Evolutionary conservation across 1,284 basidiomycete genomes (phyloP).

Genomic region (Ustilago sp.): DNA sequence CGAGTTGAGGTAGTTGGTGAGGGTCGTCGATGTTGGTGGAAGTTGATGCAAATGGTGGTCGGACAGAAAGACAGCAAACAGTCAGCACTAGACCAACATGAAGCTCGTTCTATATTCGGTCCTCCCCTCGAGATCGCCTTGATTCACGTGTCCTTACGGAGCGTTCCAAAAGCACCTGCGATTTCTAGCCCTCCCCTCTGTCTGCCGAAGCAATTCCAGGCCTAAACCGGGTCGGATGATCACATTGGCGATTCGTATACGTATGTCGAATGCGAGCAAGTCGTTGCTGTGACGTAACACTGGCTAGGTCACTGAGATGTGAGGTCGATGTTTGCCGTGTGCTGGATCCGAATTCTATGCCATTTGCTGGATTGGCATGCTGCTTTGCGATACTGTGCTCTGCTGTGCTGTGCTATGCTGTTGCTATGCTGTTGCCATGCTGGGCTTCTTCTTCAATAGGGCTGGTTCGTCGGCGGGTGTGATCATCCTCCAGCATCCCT

Average conservation of each 20-base stretch:
- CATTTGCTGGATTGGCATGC: not conserved
- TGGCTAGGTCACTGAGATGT: not conserved
- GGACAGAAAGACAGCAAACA: slow-evolving; percentile 59
- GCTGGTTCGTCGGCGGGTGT: slow-evolving; percentile 18
- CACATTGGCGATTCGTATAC: slow-evolving; percentile 3
- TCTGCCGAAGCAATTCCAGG: not conserved
- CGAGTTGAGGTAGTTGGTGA: slow-evolving; percentile 7
- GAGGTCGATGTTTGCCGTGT: not conserved
- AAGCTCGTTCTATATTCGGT: slow-evolving; percentile 48
- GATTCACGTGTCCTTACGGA: slow-evolving; percentile 40
- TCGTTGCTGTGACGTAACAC: not conserved
- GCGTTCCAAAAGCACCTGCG: slow-evolving; percentile 35
- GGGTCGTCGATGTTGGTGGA: slow-evolving; percentile 9
- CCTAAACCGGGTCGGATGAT: slow-evolving; percentile 14
- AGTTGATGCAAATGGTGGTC: slow-evolving; percentile 26
- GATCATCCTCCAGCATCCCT: slow-evolving; percentile 35
- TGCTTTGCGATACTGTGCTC: slow-evolving; percentile 4
- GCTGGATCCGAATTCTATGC: not conserved
- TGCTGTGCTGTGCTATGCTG: no score
- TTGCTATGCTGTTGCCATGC: no score
- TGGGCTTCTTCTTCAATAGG: slow-evolving; percentile 12
- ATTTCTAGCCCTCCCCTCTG: not conserved
- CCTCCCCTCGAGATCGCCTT: slow-evolving; percentile 14
- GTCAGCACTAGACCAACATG: slow-evolving; percentile 60
- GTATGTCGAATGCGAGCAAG: not conserved